phyloP scores from a whole-genome alignment of 345 rosid genomes.

The Euphorbia tirucalli region DNA sequence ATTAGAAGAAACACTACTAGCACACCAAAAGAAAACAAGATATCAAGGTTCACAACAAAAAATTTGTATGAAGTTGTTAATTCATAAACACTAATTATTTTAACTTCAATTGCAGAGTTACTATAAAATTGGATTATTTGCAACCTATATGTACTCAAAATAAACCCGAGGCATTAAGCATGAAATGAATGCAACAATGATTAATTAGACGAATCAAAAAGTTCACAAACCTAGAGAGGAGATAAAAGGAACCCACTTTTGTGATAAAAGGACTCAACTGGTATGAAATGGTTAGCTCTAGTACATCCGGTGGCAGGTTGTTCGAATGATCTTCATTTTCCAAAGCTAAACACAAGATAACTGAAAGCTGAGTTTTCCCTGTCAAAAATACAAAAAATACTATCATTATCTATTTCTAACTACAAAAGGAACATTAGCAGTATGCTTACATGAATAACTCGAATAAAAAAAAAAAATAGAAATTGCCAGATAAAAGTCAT shows the following conservation, averaged over 20 bases:
- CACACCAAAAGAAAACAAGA: background rate
- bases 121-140: background rate
- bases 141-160: background rate
- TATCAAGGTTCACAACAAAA: background rate
- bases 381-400: constrained; percentile 20
- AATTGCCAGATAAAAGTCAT: background rate
- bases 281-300: constrained; percentile 53
- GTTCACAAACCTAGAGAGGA: background rate
- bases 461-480: background rate
- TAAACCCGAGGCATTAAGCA: background rate
- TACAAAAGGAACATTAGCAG: background rate
- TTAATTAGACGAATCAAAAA: background rate
- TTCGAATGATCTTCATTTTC: constrained; percentile 32
- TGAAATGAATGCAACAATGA: background rate
- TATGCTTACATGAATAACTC: background rate
- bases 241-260: constrained; percentile 52
- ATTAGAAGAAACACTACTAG: background rate
- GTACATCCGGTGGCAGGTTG: constrained; percentile 44
- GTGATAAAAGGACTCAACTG: constrained; percentile 76
- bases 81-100: background rate
- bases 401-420: constrained; percentile 3
- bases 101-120: background rate
- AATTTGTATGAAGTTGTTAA: background rate
- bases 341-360: constrained; percentile 63
- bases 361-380: constrained; percentile 60